Evolutionary conservation across 257 asterid genomes (phyloP).

Genomic region (Solanum pinnatisectum): DNA sequence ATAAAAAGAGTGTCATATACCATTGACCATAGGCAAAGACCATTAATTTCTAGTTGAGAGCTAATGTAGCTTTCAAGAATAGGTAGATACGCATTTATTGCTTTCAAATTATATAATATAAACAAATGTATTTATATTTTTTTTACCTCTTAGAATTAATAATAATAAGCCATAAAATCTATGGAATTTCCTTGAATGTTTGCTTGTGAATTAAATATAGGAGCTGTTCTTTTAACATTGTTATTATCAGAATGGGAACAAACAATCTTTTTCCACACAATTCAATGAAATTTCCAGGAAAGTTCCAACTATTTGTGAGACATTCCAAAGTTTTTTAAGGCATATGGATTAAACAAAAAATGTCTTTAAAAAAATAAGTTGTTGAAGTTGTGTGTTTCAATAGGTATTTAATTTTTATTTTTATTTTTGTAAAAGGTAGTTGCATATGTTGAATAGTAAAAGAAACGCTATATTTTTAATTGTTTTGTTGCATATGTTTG

Average conservation of each 20-base stretch:
- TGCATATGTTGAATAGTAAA: no score
- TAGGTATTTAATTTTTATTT: not conserved
- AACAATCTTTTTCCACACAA: not conserved
- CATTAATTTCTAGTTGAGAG: not conserved
- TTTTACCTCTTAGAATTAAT: not conserved
- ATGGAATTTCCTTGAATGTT: not conserved
- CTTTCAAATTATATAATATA: not conserved
- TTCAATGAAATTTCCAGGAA: not conserved
- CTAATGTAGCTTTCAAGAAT: not conserved
- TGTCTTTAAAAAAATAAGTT: no score
- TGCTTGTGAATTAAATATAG: not conserved
- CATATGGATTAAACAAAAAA: not conserved
- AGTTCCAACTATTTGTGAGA: not conserved
- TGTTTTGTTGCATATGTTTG: no score
- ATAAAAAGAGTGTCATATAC: not conserved
- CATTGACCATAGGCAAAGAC: not conserved
- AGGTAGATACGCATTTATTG: not conserved
- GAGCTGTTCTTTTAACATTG: not conserved
- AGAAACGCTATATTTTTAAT: no score
- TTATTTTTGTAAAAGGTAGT: no score
- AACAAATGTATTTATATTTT: not conserved
- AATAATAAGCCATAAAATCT: not conserved
- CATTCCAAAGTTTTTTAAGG: not conserved
- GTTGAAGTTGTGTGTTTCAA: no score
- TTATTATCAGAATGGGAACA: not conserved